phyloP scores from a whole-genome alignment of 2,329 filamentous ascomycete genomes.

The Reticulascus tulasneorum region DNA sequence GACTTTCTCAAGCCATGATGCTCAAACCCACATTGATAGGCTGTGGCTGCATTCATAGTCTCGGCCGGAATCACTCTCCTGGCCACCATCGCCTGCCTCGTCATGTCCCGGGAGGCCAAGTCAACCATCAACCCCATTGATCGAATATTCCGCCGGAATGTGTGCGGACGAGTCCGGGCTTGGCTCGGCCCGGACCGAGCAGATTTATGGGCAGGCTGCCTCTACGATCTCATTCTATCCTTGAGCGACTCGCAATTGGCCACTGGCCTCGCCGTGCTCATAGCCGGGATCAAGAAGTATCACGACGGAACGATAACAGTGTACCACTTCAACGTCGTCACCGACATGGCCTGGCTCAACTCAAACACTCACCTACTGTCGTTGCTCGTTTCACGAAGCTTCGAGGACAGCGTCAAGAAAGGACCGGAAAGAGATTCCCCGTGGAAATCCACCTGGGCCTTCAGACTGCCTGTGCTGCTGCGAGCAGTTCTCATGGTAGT shows the following conservation, averaged over 20 bases:
- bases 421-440: background rate
- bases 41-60: background rate
- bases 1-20: background rate
- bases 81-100: constrained; percentile 1
- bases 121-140: constrained; percentile 7
- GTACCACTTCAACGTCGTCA: constrained; percentile 20
- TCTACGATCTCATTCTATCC: constrained; percentile 17
- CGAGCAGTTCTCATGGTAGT: background rate
- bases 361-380: constrained; percentile 17
- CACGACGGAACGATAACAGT: constrained; percentile 14
- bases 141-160: background rate
- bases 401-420: constrained; percentile 11
- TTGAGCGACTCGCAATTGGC: constrained; percentile 21
- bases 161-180: constrained; percentile 1
- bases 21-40: background rate
- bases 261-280: constrained; percentile 16
- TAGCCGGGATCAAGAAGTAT: constrained; percentile 13
- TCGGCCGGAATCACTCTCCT: constrained; percentile 1
- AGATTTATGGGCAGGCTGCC: background rate
- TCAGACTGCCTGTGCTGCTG: background rate
- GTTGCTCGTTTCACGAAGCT: constrained; percentile 10
- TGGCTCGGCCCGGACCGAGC: background rate
- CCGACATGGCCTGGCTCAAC: constrained; percentile 21
- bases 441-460: background rate
- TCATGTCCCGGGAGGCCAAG: constrained; percentile 1